Percentiles rank a stretch among this genome's conserved stretches.
Evolutionary conservation across 805 yeast species (phyloP).

Genomic region (Starmerella asiatica): DNA sequence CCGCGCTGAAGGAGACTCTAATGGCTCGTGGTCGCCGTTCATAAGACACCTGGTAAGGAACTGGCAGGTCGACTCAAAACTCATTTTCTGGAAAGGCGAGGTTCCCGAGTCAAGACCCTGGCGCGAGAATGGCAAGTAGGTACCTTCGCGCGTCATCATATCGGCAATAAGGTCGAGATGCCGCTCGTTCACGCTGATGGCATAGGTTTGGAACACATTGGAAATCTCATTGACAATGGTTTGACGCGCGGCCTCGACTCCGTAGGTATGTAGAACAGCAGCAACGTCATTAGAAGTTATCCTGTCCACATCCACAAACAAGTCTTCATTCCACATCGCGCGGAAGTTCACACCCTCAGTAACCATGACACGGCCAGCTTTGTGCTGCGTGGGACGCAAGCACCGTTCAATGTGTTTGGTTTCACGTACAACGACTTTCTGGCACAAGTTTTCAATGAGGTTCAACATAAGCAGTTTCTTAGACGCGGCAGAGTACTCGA

Average conservation of each 20-base stretch:
- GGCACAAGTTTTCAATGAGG: constrained; percentile 83
- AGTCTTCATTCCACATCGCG: constrained; percentile 97
- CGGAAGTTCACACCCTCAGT: constrained; percentile 97
- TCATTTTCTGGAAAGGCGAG: constrained; percentile 96
- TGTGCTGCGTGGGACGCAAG: constrained; percentile 61
- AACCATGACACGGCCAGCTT: constrained; percentile 61
- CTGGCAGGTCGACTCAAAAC: constrained; percentile 96
- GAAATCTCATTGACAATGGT: constrained; percentile 93
- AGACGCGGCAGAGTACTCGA: constrained; percentile 71
- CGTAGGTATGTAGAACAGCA: constrained; percentile 80
- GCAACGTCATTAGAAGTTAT: constrained; percentile 86
- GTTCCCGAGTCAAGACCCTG: constrained; percentile 95
- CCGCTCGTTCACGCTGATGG: constrained; percentile 81
- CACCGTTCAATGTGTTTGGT: constrained; percentile 86
- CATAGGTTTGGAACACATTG: constrained; percentile 91
- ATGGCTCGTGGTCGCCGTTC: constrained; percentile 75
- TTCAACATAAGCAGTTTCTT: constrained; percentile 95
- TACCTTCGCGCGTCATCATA: constrained; percentile 98
- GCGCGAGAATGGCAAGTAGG: constrained; percentile 91
- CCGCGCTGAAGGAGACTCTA: constrained; percentile 86
- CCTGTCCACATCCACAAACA: constrained; percentile 77
- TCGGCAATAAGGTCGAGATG: constrained; percentile 96
- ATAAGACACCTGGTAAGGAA: constrained; percentile 92
- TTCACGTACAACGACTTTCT: constrained; percentile 82
- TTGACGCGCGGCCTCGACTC: constrained; percentile 98